Evolutionary conservation across 2,329 filamentous ascomycete genomes (phyloP), one percentile per base, ranked within the genome.

Genomic region (Talaromyces verruculosus): DNA sequence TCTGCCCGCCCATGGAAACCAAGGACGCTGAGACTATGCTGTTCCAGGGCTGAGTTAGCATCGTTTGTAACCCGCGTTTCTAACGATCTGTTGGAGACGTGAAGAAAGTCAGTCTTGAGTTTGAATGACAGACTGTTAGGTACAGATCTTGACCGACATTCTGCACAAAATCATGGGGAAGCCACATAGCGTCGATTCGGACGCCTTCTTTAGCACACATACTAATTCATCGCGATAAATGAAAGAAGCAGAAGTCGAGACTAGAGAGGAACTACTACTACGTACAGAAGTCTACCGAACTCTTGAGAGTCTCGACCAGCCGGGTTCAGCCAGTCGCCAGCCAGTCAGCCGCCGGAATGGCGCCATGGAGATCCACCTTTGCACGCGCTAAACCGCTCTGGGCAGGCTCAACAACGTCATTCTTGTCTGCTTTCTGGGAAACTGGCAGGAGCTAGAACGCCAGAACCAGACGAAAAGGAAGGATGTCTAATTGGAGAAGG

Each of bases 391-490:
- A 61, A n/a, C 65, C 35, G 43, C 41, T 33, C 43, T 49, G 51
- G 64, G 55, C 13, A 5, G 13, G 22, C 10, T 28, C 41, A 66
- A 63, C 61, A 63, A 66, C 65, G 65, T 66, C 65, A 66, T 63
- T 59, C 65, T 55, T 63, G 61, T 65, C 64, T 66, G 61, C 60
- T 66, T 66, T 53, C 64, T 63, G 51, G 51, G 62, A 64, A 64
- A 51, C 47, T 55, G 61, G 61, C 37, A 63, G 47, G 39, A 45
- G 22, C 51, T 28, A 60, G 53, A 57, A 39, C 33, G 30, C 53
- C 53, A 57, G 33, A 22, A 57, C 53, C 35, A 60, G 22, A 60
- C 10, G 33, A 57, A 51, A 58, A 58, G 25, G 57, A 60, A 60
- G n/a, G 28, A 60, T 22, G 33, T 37, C 30, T 37, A 22, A 57